Evolutionary conservation across 129 eudicot species (phyloP).

Genomic region (sunflower (Helianthus annuus)): DNA sequence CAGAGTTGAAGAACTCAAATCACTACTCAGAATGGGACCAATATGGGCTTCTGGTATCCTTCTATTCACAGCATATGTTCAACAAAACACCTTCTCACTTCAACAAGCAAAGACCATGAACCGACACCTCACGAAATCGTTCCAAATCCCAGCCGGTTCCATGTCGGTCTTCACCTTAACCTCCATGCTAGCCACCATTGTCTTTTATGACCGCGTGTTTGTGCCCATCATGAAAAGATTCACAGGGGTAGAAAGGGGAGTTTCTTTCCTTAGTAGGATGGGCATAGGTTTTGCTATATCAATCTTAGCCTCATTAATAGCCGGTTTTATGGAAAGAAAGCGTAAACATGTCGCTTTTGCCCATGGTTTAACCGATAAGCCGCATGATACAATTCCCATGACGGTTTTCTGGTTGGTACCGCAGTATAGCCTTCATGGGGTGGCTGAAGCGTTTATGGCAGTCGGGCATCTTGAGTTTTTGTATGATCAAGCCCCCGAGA

Average conservation of each 20-base stretch:
- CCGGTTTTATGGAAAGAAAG: constrained; percentile 74
- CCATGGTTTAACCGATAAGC: constrained; percentile 45
- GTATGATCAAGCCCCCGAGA: constrained; percentile 95
- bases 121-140: constrained; percentile 67
- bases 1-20: constrained; percentile 82
- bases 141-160: constrained; percentile 85
- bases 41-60: constrained; percentile 93
- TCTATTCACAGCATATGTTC: constrained; percentile 75
- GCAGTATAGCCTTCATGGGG: constrained; percentile 74
- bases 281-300: constrained; percentile 69
- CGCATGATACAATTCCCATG: constrained; percentile 49
- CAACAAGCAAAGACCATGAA: constrained; percentile 85
- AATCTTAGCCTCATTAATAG: constrained; percentile 62
- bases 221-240: constrained; percentile 53
- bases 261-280: constrained; percentile 76
- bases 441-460: constrained; percentile 87
- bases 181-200: constrained; percentile 63
- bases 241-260: constrained; percentile 85
- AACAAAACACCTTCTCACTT: constrained; percentile 81
- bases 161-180: constrained; percentile 78
- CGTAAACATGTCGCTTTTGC: constrained; percentile 60
- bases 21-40: constrained; percentile 81
- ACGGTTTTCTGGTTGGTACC: constrained; percentile 77
- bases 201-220: constrained; percentile 70
- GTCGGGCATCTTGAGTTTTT: constrained; percentile 85